These are phyloP conservation scores for Penicillium egyptiacum DNA, from an alignment of 495 filamentous ascomycete species.

Conservation along the genomic window DNA sequence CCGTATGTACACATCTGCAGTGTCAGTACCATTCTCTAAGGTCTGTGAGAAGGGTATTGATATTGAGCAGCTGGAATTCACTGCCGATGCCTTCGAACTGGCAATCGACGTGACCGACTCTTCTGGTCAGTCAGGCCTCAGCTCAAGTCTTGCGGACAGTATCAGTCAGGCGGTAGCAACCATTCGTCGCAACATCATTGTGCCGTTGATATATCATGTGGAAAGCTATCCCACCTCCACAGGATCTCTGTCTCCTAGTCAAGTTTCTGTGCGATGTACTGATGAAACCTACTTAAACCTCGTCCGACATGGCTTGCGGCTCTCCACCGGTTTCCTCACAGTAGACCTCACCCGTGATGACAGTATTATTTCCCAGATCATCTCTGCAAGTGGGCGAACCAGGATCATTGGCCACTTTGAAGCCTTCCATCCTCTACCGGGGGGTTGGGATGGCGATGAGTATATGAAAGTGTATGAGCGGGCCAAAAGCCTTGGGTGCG, in stretches of 20 bases:
- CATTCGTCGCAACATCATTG: conserved; percentile 62
- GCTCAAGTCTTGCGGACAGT: conserved; percentile 37
- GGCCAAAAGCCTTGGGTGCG: conserved; percentile 45
- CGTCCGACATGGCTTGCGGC: conserved; percentile 64
- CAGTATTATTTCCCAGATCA: conserved; percentile 51
- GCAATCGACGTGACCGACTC: conserved; percentile 53
- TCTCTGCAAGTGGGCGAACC: conserved; percentile 58
- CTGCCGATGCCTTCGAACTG: conserved; percentile 66
- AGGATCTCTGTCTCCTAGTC: conserved; percentile 23
- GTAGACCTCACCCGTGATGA: conserved; percentile 63
- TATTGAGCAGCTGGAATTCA: conserved; percentile 63
- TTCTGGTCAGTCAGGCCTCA: conserved; percentile 33
- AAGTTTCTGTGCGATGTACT: conserved; percentile 21
- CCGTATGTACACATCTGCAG: conserved; percentile 60
- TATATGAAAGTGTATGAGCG: conserved; percentile 41
- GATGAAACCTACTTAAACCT: conserved; percentile 58
- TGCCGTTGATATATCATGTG: conserved; percentile 54
- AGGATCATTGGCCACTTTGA: conserved; percentile 68
- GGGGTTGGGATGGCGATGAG: conserved; percentile 42
- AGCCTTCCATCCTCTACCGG: conserved; percentile 43
- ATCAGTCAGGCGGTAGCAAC: conserved; percentile 58
- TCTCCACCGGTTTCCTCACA: conserved; percentile 68
- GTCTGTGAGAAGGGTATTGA: conserved; percentile 56
- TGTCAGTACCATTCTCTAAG: conserved; percentile 61
- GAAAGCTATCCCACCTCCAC: conserved; percentile 33